phyloP scores from a whole-genome alignment of 768 basidiomycete species.

The Tulasnella sp. region DNA sequence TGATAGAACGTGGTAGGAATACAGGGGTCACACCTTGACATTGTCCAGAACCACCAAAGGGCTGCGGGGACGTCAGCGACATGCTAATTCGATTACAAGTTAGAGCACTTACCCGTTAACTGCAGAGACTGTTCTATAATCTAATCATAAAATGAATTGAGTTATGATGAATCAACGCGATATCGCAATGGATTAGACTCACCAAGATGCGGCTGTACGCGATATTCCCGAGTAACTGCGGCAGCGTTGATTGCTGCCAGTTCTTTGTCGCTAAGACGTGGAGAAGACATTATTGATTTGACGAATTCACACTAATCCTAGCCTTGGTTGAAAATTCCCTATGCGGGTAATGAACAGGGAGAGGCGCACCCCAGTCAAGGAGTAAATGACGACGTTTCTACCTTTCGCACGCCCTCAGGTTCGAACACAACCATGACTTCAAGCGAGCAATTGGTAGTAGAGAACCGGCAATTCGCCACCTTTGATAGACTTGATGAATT shows the following conservation, averaged over 20 bases:
- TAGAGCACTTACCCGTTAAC: constrained; percentile 68
- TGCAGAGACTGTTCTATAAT: constrained; percentile 96
- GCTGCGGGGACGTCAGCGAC: constrained; percentile 29
- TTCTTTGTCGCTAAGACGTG: constrained; percentile 39
- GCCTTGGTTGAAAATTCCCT: no score
- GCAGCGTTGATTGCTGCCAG: constrained; percentile 73
- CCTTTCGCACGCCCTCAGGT: no score
- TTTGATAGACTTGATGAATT: constrained; percentile 2
- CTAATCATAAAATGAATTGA: constrained; percentile 29
- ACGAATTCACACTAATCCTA: no score
- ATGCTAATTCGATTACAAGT: background rate
- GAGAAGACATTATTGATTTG: constrained; percentile 13
- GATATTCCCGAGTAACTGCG: constrained; percentile 78
- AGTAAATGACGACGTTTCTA: no score
- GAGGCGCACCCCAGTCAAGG: no score
- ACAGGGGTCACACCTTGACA: constrained; percentile 59
- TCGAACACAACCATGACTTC: no score
- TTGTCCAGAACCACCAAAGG: constrained; percentile 96
- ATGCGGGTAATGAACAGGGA: no score
- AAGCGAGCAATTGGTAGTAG: background rate
- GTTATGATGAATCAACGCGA: constrained; percentile 13
- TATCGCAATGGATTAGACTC: constrained; percentile 22
- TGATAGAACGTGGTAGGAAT: background rate
- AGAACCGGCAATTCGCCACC: background rate
- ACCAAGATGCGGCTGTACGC: constrained; percentile 83